These are phyloP conservation scores for Asparagopsis taxiformis DNA, from an alignment of 31 red algal genomes.

Conservation along the genomic window DNA sequence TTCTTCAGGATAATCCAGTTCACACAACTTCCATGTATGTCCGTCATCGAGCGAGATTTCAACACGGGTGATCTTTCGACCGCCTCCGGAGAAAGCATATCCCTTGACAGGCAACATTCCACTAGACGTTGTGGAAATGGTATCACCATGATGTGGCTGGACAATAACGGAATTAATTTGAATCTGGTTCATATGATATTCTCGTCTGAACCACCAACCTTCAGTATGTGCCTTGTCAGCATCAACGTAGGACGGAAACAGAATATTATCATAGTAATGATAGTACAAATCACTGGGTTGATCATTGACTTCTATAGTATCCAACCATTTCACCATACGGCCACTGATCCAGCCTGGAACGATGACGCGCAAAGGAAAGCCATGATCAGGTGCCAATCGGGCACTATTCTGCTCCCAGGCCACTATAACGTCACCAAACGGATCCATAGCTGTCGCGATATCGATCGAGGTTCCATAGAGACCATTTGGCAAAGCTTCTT, in stretches of 20 bases:
- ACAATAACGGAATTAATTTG: conserved; percentile 58
- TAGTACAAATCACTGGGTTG: conserved; percentile 21
- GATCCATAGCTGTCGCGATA: conserved; percentile 33
- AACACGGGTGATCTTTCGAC: conserved; percentile 48
- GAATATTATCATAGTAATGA: conserved; percentile 42
- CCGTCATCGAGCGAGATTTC: conserved; percentile 45
- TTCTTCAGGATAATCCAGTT: conserved; percentile 18
- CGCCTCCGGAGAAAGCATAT: conserved; percentile 46
- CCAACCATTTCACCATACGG: conserved; percentile 74
- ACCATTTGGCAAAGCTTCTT: conserved; percentile 37
- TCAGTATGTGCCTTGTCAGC: conserved; percentile 24
- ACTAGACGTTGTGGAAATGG: background rate
- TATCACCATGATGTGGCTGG: conserved; percentile 41
- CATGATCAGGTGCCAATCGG: conserved; percentile 43
- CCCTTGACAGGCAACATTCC: conserved; percentile 27
- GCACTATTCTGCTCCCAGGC: conserved; percentile 54
- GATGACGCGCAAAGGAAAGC: conserved; percentile 51
- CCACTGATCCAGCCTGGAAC: conserved; percentile 68
- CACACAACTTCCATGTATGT: conserved; percentile 31
- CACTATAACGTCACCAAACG: conserved; percentile 39
- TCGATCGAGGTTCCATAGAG: conserved; percentile 48
- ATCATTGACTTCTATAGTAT: conserved; percentile 16
- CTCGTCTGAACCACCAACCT: conserved; percentile 19
- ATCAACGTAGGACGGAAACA: conserved; percentile 44
- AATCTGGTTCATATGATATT: conserved; percentile 32